Conservation (phyloP, 805 yeast species). For the Schizosaccharomyces lindneri region DNA sequence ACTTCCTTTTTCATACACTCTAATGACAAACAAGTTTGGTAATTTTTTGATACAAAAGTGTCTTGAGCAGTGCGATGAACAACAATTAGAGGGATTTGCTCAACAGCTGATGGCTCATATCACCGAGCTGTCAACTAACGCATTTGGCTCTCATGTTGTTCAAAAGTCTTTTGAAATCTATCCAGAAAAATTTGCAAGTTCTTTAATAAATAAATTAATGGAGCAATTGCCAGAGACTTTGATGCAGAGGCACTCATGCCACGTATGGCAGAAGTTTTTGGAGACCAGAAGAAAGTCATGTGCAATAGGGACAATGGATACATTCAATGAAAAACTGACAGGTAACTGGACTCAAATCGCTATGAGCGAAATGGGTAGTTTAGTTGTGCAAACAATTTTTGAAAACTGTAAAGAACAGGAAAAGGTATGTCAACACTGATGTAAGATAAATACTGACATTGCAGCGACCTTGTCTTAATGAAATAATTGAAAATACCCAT, state of each 20-base stretch:
- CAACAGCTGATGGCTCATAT: not conserved
- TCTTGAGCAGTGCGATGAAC: slow-evolving; percentile 15
- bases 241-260: slow-evolving; percentile 18
- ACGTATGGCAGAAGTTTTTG: slow-evolving; percentile 21
- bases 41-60: slow-evolving; percentile 19
- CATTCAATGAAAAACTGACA: slow-evolving; percentile 11
- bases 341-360: slow-evolving; percentile 16
- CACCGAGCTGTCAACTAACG: not conserved
- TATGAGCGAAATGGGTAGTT: slow-evolving; percentile 15
- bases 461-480: slow-evolving; percentile 13
- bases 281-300: slow-evolving; percentile 14
- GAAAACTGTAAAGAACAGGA: slow-evolving; percentile 15
- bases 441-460: not conserved
- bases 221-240: slow-evolving; percentile 13
- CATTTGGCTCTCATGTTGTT: slow-evolving; percentile 18
- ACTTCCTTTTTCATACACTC: slow-evolving; percentile 10
- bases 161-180: slow-evolving; percentile 18
- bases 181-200: slow-evolving; percentile 10
- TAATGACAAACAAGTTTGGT: slow-evolving; percentile 19
- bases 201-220: slow-evolving; percentile 16
- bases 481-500: slow-evolving; percentile 12
- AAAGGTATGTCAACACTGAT: slow-evolving; percentile 5
- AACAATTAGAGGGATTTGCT: slow-evolving; percentile 11
- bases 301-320: slow-evolving; percentile 12
- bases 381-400: slow-evolving; percentile 17